A percentile compares a stretch with the other conserved stretches of the same genome.
Evolutionary conservation across 768 basidiomycete genomes (phyloP).

Genomic region (Pleurotus ostreatus): DNA sequence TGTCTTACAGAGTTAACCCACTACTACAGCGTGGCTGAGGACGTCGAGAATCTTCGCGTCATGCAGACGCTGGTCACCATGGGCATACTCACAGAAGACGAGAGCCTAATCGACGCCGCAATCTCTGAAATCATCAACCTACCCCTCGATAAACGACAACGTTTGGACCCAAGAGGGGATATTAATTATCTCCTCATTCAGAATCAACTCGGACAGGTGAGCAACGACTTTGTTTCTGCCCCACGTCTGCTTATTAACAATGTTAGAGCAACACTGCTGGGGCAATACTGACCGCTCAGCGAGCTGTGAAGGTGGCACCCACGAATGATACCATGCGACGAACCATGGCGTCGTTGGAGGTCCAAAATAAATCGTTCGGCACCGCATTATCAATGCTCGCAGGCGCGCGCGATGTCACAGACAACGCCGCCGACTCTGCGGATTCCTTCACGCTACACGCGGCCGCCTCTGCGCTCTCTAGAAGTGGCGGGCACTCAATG

Average conservation of each 20-base stretch:
- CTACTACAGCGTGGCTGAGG: conserved; percentile 59
- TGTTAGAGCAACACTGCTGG: conserved; percentile 42
- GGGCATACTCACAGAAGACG: conserved; percentile 78
- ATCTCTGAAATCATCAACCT: conserved; percentile 75
- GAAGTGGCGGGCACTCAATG: conserved; percentile 24
- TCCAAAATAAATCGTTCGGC: conserved; percentile 41
- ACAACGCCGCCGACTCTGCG: conserved; percentile 31
- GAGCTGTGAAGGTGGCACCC: conserved; percentile 56
- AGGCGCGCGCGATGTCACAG: conserved; percentile 18
- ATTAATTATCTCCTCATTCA: conserved; percentile 70
- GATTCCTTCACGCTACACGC: conserved; percentile 48
- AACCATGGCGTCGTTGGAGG: conserved; percentile 48
- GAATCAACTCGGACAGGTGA: conserved; percentile 71
- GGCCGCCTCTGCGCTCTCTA: conserved; percentile 27
- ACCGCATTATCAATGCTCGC: conserved; percentile 46
- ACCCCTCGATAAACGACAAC: conserved; percentile 58
- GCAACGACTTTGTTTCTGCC: conserved; percentile 12
- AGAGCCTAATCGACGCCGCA: conserved; percentile 79
- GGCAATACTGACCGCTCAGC: conserved; percentile 53
- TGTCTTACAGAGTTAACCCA: neutral
- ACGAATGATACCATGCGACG: conserved; percentile 42
- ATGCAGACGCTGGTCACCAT: conserved; percentile 87
- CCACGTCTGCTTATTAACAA: neutral
- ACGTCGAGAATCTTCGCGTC: conserved; percentile 75
- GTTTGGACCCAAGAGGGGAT: conserved; percentile 66